Evolutionary conservation across 495 filamentous ascomycete species (phyloP), one percentile per base, ranked within the genome.

Genomic region (Penicillium daleae): DNA sequence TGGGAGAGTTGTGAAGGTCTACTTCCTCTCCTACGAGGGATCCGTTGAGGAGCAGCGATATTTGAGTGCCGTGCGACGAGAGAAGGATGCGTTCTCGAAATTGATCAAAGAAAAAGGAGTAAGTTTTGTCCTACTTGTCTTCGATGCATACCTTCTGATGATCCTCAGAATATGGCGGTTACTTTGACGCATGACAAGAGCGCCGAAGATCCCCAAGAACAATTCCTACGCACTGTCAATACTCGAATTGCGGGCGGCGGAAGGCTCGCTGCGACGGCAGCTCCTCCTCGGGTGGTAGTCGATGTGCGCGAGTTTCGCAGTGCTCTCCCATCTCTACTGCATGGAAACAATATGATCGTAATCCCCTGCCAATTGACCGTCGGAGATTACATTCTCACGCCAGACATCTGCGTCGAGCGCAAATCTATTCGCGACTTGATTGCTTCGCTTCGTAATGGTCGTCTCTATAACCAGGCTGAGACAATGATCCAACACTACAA

Each of bases 21-120:
- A 97, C 74, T 97, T 98, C 69, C 87, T 98, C 78, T 98, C 94
- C 71, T 99, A 99, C 62, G 89, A 91, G 42, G 89, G 90, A 9
- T 97, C 92, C 0, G 95, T 99, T 5, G 95, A 99, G 77, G 95
- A 99, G 71, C 96, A 97, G 65, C 89, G 95, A 9, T 98, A 97
- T 68, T 82, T 99, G 5, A 92, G 91, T 46, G 87, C 88, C 6
- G 92, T 98, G 22, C 83, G 95, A 27, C 86, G 90, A 51, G 95
- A 99, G 71, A 99, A 99, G 67, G 95, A 99, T 71, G 87, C 93
- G 21, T 99, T 98, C 68, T 94, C 92, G 5, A 90, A 89, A 63
- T 82, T 99, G 44, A 97, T 99, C 72, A 91, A 89, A 58, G 95
- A 99, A 73, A 93, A 93, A 65, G 90, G 92, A 21, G 84, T 86